phyloP scores from a whole-genome alignment of 768 basidiomycete species.

The Lentinus brumalis region DNA sequence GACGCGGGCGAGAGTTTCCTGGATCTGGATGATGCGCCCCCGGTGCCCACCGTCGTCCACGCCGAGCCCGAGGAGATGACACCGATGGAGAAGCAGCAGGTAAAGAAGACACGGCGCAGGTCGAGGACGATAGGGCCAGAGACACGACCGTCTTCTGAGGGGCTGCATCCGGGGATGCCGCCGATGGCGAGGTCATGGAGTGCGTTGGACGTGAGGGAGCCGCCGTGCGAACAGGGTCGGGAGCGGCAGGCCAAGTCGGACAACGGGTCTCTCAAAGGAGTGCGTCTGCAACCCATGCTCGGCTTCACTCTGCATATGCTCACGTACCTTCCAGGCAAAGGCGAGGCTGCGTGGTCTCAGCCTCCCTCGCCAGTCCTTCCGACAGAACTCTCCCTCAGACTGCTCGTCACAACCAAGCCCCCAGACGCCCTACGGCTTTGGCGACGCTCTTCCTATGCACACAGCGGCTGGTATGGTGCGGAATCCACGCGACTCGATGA shows the following conservation, averaged over 20 bases:
- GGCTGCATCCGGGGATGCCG: constrained; percentile 5
- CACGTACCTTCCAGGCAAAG: constrained; percentile 32
- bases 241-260: constrained; percentile 28
- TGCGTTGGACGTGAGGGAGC: constrained; percentile 16
- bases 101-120: constrained; percentile 12
- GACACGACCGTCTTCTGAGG: neutral
- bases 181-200: constrained; percentile 14
- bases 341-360: constrained; percentile 36
- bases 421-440: constrained; percentile 24
- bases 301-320: neutral
- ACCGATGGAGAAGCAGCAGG: constrained; percentile 7
- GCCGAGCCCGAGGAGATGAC: constrained; percentile 22
- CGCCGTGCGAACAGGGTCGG: constrained; percentile 11
- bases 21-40: constrained; percentile 22
- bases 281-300: constrained; percentile 16
- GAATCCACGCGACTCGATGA: constrained; percentile 46
- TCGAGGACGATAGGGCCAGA: constrained; percentile 15
- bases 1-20: constrained; percentile 18
- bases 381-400: constrained; percentile 28
- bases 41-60: constrained; percentile 19
- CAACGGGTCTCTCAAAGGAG: constrained; percentile 26
- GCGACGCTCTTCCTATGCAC: constrained; percentile 13
- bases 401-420: constrained; percentile 32
- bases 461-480: constrained; percentile 23
- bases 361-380: constrained; percentile 37